Evolutionary conservation across 2,329 filamentous ascomycete species (phyloP).

Genomic region (Conoideocrella luteorostrata): DNA sequence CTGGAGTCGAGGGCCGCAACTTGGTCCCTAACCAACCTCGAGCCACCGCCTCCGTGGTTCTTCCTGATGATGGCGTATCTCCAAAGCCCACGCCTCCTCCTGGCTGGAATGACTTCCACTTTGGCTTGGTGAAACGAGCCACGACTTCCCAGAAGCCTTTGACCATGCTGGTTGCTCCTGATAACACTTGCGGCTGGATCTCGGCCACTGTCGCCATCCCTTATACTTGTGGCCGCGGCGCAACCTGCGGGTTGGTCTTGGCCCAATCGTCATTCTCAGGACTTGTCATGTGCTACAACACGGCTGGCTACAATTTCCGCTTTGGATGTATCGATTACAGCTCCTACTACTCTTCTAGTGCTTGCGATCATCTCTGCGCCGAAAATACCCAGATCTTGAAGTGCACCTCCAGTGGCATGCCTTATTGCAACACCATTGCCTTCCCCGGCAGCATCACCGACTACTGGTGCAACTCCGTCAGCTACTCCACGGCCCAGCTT

Average conservation of each 20-base stretch:
- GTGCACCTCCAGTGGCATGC: conserved; percentile 30
- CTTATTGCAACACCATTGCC: conserved; percentile 40
- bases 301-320: conserved; percentile 25
- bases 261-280: conserved; percentile 23
- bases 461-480: conserved; percentile 35
- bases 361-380: conserved; percentile 34
- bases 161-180: conserved; percentile 32
- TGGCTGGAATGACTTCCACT: conserved; percentile 23
- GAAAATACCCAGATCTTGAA: conserved; percentile 36
- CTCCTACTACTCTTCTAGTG: conserved; percentile 25
- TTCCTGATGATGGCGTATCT: conserved; percentile 25
- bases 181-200: conserved; percentile 46
- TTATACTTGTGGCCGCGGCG: conserved; percentile 30
- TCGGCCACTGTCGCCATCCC: conserved; percentile 31
- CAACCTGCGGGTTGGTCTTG: conserved; percentile 35
- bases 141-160: conserved; percentile 9
- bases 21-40: conserved; percentile 18
- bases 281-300: conserved; percentile 36
- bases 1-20: conserved; percentile 22
- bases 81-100: conserved; percentile 38
- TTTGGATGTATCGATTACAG: conserved; percentile 33
- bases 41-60: conserved; percentile 29
- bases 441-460: conserved; percentile 35
- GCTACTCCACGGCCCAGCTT: conserved; percentile 25
- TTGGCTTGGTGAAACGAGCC: not conserved